Percentiles rank a stretch among this genome's conserved stretches.
phyloP scores from a whole-genome alignment of 2,329 filamentous ascomycete genomes.

The Stagonosporopsis cucurbitacearum region DNA sequence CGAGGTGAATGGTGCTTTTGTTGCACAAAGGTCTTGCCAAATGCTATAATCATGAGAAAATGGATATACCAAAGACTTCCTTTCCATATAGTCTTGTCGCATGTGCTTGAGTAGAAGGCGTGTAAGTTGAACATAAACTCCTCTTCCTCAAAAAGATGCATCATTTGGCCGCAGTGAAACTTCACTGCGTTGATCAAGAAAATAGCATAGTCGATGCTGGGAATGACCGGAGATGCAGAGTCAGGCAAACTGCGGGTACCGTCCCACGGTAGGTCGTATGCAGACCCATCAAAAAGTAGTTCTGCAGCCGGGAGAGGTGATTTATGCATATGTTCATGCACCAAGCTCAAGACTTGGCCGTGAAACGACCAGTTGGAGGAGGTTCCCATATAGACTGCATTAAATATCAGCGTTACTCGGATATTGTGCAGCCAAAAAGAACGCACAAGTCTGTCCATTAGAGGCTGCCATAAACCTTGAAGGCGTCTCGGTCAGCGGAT shows the following conservation, averaged over 20 bases:
- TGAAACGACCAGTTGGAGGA: constrained; percentile 65
- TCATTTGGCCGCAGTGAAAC: constrained; percentile 62
- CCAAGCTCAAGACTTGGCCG: constrained; percentile 57
- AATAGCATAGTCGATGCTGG: constrained; percentile 59
- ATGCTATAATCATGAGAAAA: constrained; percentile 61
- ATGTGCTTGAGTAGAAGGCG: constrained; percentile 50
- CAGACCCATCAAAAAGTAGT: constrained; percentile 59
- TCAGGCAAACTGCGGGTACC: constrained; percentile 44
- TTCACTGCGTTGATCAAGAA: constrained; percentile 64
- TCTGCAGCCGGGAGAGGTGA: constrained; percentile 52
- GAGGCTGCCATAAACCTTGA: constrained; percentile 39
- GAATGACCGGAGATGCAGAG: constrained; percentile 51
- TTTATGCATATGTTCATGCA: constrained; percentile 56
- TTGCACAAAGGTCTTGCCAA: constrained; percentile 61
- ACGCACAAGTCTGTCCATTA: constrained; percentile 30
- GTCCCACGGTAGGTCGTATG: constrained; percentile 62
- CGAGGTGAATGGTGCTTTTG: constrained; percentile 36
- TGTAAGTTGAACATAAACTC: constrained; percentile 56
- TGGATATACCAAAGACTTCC: constrained; percentile 60
- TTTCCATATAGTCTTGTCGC: constrained; percentile 32
- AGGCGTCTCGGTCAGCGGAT: constrained; percentile 33
- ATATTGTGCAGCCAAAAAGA: background rate
- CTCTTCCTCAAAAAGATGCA: constrained; percentile 62
- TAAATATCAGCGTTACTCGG: background rate
- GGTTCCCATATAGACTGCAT: constrained; percentile 59